These are phyloP conservation scores for Nakazawaea holstii DNA, from an alignment of 805 yeast genomes.

Conservation along the genomic window DNA sequence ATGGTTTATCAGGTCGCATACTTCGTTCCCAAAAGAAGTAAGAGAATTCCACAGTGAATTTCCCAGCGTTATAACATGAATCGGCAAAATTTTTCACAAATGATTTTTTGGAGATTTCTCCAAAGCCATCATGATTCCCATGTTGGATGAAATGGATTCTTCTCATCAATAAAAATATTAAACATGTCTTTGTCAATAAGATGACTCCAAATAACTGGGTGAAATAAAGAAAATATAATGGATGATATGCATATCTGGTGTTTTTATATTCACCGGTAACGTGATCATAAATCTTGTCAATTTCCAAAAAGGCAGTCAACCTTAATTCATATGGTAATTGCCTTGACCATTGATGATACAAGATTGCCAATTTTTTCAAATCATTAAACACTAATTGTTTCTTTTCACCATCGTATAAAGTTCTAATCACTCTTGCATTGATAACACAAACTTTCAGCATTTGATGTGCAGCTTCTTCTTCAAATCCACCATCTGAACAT, in stretches of 20 bases:
- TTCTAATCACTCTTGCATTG: slow-evolving; percentile 25
- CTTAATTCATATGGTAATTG: slow-evolving; percentile 27
- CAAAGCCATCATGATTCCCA: slow-evolving; percentile 9
- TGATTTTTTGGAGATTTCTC: neutral
- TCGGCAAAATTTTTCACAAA: slow-evolving; percentile 24
- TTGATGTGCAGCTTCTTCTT: slow-evolving; percentile 22
- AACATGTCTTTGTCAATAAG: slow-evolving; percentile 36
- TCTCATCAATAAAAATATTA: slow-evolving; percentile 25
- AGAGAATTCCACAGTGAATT: slow-evolving; percentile 28
- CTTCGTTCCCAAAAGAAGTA: slow-evolving; percentile 22
- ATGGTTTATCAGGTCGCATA: slow-evolving; percentile 31
- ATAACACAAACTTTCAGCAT: slow-evolving; percentile 24
- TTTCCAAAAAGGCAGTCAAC: slow-evolving; percentile 19
- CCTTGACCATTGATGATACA: slow-evolving; percentile 29
- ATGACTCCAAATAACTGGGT: slow-evolving; percentile 31
- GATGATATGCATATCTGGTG: slow-evolving; percentile 12
- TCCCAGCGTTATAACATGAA: slow-evolving; percentile 31
- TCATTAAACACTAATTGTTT: slow-evolving; percentile 19
- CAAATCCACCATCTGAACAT: slow-evolving; percentile 18
- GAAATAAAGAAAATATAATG: slow-evolving; percentile 28
- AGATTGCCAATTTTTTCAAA: slow-evolving; percentile 30
- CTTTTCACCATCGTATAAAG: slow-evolving; percentile 26
- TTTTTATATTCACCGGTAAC: slow-evolving; percentile 9
- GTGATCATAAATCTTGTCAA: slow-evolving; percentile 12
- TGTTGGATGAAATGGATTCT: slow-evolving; percentile 1